A percentile compares a stretch with the other conserved stretches of the same genome.
Evolutionary conservation across 495 filamentous ascomycete species (phyloP).

Genomic region (Aspergillus cavernicola): DNA sequence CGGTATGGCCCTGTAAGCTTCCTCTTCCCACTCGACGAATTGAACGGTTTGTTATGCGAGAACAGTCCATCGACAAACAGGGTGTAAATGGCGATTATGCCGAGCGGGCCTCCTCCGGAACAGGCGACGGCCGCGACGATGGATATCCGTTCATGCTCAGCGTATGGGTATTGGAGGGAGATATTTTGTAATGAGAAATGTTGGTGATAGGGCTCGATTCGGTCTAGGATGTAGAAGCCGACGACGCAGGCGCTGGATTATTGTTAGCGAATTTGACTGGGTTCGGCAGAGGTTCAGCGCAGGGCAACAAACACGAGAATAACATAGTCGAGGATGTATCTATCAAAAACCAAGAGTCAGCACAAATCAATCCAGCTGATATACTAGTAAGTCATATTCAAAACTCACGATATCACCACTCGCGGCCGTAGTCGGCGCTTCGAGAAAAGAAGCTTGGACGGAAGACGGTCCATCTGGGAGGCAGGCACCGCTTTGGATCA

Average conservation of each 20-base stretch:
- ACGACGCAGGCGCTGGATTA: constrained; percentile 45
- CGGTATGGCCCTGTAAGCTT: constrained; percentile 66
- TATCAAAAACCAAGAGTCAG: constrained; percentile 21
- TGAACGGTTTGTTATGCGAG: constrained; percentile 55
- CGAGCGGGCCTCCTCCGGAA: constrained; percentile 54
- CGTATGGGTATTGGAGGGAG: constrained; percentile 68
- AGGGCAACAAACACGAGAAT: constrained; percentile 54
- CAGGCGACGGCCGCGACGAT: constrained; percentile 54
- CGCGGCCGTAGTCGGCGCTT: constrained; percentile 48
- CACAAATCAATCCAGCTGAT: background rate
- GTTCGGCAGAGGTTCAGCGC: constrained; percentile 18
- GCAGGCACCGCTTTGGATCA: background rate
- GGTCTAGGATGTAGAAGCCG: constrained; percentile 52
- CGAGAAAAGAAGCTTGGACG: constrained; percentile 48
- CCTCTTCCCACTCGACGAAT: constrained; percentile 36
- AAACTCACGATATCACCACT: constrained; percentile 53
- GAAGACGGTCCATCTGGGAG: constrained; percentile 36
- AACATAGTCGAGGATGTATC: constrained; percentile 67
- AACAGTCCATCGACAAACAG: constrained; percentile 68
- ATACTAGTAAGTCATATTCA: too few species aligned
- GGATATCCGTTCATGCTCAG: constrained; percentile 67
- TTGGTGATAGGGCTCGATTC: constrained; percentile 55
- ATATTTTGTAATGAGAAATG: constrained; percentile 57
- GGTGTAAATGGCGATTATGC: constrained; percentile 67
- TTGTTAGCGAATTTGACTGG: constrained; percentile 34